phyloP scores from a whole-genome alignment of 306 rosid species.

The Malus domestica region DNA sequence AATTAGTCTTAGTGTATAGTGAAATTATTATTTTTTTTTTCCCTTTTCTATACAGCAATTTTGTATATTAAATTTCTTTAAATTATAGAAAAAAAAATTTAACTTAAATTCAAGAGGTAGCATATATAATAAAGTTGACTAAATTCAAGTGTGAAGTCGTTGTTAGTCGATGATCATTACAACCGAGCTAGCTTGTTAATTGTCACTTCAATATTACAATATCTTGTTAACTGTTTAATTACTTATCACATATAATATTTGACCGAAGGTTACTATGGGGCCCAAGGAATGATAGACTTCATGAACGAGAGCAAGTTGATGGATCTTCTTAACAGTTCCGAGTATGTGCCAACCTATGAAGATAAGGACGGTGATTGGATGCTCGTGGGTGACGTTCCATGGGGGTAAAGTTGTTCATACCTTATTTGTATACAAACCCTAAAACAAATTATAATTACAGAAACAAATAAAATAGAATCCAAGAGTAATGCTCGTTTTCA shows the following conservation, averaged over 20 bases:
- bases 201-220: neutral
- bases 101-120: neutral
- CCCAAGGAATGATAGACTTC: slow-evolving; percentile 99
- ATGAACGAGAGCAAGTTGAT: slow-evolving; percentile 98
- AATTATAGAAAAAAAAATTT: too few species aligned
- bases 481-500: neutral
- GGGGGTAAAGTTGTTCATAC: slow-evolving; percentile 68
- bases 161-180: neutral
- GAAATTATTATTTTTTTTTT: neutral
- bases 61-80: too few species aligned
- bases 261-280: slow-evolving; percentile 72
- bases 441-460: neutral
- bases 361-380: slow-evolving; percentile 99
- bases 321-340: slow-evolving; percentile 98
- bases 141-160: neutral
- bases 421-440: slow-evolving; percentile 2
- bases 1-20: neutral
- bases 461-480: neutral
- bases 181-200: neutral
- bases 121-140: neutral
- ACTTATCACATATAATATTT: neutral
- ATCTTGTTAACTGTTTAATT: neutral
- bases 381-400: slow-evolving; percentile 99
- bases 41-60: too few species aligned
- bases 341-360: slow-evolving; percentile 97